These are phyloP conservation scores for Cladophialophora yegresii DNA, from an alignment of 2,329 filamentous ascomycete genomes.

Conservation along the genomic window DNA sequence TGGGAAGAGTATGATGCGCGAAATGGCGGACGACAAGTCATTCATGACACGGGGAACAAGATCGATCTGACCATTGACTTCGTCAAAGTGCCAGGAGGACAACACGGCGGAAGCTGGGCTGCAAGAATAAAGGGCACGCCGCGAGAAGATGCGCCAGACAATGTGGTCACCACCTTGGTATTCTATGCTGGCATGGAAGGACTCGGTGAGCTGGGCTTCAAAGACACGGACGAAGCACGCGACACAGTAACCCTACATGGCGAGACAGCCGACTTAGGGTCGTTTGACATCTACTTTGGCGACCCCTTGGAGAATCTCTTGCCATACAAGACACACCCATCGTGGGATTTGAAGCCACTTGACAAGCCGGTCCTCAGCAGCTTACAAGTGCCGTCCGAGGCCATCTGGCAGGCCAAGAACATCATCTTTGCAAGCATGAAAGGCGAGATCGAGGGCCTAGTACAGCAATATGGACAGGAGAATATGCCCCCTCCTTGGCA, in stretches of 20 bases:
- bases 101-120: slow-evolving; percentile 87
- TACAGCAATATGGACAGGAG: slow-evolving; percentile 62
- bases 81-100: slow-evolving; percentile 84
- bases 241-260: slow-evolving; percentile 70
- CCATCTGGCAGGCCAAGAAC: slow-evolving; percentile 81
- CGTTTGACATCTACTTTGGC: slow-evolving; percentile 77
- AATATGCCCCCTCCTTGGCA: slow-evolving; percentile 80
- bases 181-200: slow-evolving; percentile 85
- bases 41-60: slow-evolving; percentile 84
- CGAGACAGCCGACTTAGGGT: slow-evolving; percentile 69
- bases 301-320: slow-evolving; percentile 65
- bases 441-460: slow-evolving; percentile 60
- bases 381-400: slow-evolving; percentile 64
- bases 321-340: slow-evolving; percentile 62
- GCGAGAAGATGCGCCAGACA: slow-evolving; percentile 65
- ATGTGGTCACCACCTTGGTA: slow-evolving; percentile 73
- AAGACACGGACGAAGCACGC: slow-evolving; percentile 57
- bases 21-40: slow-evolving; percentile 81
- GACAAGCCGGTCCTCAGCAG: slow-evolving; percentile 77
- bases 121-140: slow-evolving; percentile 81
- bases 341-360: slow-evolving; percentile 68
- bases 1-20: slow-evolving; percentile 97
- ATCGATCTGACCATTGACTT: slow-evolving; percentile 92
- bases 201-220: slow-evolving; percentile 64
- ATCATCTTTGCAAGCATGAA: slow-evolving; percentile 66